Evolutionary conservation across 768 basidiomycete species (phyloP).

Genomic region (Boletus rex-veris): DNA sequence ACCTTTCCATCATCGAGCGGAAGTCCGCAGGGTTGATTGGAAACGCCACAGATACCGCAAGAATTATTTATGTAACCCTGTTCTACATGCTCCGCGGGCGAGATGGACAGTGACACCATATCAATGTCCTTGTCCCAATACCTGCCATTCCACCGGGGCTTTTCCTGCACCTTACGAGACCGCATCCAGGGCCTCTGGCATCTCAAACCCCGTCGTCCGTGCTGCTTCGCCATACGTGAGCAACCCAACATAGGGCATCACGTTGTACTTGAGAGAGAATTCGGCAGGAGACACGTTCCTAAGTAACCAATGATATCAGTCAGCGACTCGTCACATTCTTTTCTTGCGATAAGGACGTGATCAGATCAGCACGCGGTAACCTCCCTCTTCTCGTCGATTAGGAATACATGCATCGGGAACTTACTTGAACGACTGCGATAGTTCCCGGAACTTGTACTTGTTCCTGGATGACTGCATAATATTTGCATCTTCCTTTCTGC

Average conservation of each 20-base stretch:
- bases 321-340: not conserved
- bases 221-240: constrained; percentile 75
- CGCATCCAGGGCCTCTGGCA: constrained; percentile 32
- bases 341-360: constrained; percentile 11
- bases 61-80: constrained; percentile 18
- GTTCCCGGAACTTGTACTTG: constrained; percentile 81
- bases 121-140: not conserved
- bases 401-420: constrained; percentile 29
- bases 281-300: constrained; percentile 64
- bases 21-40: constrained; percentile 5
- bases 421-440: constrained; percentile 71
- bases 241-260: constrained; percentile 87
- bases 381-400: not conserved
- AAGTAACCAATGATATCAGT: constrained; percentile 19
- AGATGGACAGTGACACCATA: constrained; percentile 13
- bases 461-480: constrained; percentile 54
- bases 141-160: not conserved
- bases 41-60: constrained; percentile 12
- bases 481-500: constrained; percentile 70
- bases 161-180: constrained; percentile 19
- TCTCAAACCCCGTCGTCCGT: constrained; percentile 38
- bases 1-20: not conserved
- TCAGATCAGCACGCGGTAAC: constrained; percentile 21
- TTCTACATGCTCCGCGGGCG: constrained; percentile 16
- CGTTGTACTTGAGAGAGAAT: constrained; percentile 79